phyloP scores from a whole-genome alignment of 2,329 filamentous ascomycete species.

The Monilinia polystroma region DNA sequence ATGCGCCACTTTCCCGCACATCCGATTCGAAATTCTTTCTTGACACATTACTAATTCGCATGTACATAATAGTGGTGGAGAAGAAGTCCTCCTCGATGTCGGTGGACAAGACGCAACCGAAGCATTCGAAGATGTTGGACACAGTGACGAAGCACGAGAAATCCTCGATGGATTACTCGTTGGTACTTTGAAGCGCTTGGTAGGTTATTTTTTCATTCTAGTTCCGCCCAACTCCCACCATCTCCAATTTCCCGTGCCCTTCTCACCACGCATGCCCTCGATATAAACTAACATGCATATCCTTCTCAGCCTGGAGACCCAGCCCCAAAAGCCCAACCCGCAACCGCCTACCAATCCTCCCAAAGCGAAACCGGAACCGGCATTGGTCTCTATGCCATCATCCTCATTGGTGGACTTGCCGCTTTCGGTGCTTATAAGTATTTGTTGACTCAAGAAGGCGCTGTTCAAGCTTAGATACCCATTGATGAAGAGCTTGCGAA shows the following conservation, averaged over 20 bases:
- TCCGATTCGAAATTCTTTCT: neutral
- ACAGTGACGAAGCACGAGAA: constrained; percentile 97
- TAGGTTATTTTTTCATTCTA: constrained; percentile 47
- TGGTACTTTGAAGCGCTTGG: constrained; percentile 76
- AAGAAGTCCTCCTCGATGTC: constrained; percentile 96
- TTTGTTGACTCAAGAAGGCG: constrained; percentile 52
- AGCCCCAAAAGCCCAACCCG: constrained; percentile 50
- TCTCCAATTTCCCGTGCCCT: constrained; percentile 12
- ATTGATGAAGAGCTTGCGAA: neutral
- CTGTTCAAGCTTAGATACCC: constrained; percentile 13
- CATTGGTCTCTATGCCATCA: constrained; percentile 74
- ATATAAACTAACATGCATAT: neutral
- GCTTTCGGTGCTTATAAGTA: constrained; percentile 87
- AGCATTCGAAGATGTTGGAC: constrained; percentile 98
- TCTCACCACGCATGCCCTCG: neutral
- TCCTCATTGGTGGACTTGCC: constrained; percentile 72
- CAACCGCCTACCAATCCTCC: constrained; percentile 49
- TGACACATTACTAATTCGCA: constrained; percentile 25
- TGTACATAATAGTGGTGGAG: constrained; percentile 71
- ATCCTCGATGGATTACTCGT: constrained; percentile 77
- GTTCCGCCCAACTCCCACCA: constrained; percentile 8
- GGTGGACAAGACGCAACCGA: constrained; percentile 95
- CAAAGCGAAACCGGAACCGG: constrained; percentile 58
- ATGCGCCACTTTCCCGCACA: neutral
- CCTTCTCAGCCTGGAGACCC: constrained; percentile 69